These are phyloP conservation scores for Casuarina equisetifolia DNA, from an alignment of 306 rosid species.

Conservation along the genomic window DNA sequence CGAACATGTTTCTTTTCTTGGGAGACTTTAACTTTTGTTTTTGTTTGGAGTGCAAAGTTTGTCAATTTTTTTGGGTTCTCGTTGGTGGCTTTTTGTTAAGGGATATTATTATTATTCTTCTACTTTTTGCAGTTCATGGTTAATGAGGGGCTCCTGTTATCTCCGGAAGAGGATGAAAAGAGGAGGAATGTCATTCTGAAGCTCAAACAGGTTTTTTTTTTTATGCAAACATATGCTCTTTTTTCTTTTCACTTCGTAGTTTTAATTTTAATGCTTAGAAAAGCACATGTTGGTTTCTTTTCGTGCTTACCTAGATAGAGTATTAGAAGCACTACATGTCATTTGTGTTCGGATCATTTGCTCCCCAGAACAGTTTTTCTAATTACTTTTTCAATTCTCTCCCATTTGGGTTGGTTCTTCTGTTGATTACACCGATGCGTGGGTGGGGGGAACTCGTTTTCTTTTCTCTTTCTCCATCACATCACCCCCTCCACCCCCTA, in stretches of 20 bases:
- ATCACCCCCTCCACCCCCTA: too few species aligned
- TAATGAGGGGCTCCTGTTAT: conserved; percentile 43
- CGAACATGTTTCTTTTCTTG: background rate
- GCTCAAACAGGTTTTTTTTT: conserved; percentile 45
- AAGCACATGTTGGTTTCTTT: too few species aligned
- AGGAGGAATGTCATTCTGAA: conserved; percentile 30
- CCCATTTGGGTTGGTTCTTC: background rate
- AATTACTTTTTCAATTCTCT: too few species aligned
- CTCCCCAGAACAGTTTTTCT: too few species aligned
- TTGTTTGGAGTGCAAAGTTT: background rate
- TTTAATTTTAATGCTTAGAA: too few species aligned
- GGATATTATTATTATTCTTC: background rate
- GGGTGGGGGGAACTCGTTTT: too few species aligned
- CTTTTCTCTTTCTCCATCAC: too few species aligned
- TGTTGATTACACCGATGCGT: too few species aligned
- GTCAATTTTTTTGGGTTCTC: background rate
- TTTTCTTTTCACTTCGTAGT: background rate
- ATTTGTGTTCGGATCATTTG: background rate
- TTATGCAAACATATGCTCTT: background rate
- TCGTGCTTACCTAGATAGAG: too few species aligned
- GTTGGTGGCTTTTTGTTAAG: background rate
- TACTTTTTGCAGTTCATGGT: conserved; percentile 27
- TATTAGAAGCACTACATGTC: background rate
- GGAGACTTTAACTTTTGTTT: background rate
- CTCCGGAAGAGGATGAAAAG: conserved; percentile 34